Percentiles rank a stretch among this genome's conserved stretches.
These are phyloP conservation scores for Nitzschia palea DNA, from an alignment of 108 stramenopile species.

Conservation along the genomic window DNA sequence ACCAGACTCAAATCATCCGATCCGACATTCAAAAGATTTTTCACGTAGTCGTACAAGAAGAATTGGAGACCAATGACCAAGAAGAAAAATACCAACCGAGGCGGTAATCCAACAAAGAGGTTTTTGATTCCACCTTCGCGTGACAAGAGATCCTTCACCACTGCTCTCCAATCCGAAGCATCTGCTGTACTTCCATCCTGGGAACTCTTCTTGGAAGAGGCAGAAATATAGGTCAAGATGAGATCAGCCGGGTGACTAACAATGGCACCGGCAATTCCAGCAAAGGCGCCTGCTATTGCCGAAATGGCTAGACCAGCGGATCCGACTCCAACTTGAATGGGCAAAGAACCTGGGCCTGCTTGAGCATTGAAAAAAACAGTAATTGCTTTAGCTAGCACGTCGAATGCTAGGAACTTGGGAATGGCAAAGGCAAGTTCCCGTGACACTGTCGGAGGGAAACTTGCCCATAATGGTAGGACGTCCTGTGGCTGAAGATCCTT, in stretches of 20 bases:
- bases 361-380: constrained; percentile 58
- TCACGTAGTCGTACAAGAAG: constrained; percentile 89
- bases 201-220: constrained; percentile 20
- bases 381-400: constrained; percentile 60
- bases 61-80: constrained; percentile 90
- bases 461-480: constrained; percentile 67
- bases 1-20: constrained; percentile 87
- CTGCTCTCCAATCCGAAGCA: constrained; percentile 62
- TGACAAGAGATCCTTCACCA: constrained; percentile 64
- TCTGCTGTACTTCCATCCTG: constrained; percentile 12
- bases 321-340: constrained; percentile 82
- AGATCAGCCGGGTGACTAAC: constrained; percentile 87
- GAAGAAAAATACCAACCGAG: constrained; percentile 84
- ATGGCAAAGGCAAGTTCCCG: constrained; percentile 90
- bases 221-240: constrained; percentile 80
- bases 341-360: constrained; percentile 49
- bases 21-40: constrained; percentile 78
- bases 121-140: constrained; percentile 78
- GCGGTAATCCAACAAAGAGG: constrained; percentile 76
- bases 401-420: constrained; percentile 84
- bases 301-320: constrained; percentile 66
- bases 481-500: constrained; percentile 24
- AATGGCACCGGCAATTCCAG: constrained; percentile 78
- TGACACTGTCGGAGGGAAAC: constrained; percentile 72
- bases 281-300: constrained; percentile 75